Evolutionary conservation across 345 rosid species (phyloP), one percentile per base, ranked within the genome.

Genomic region (Boechera retrofracta): DNA sequence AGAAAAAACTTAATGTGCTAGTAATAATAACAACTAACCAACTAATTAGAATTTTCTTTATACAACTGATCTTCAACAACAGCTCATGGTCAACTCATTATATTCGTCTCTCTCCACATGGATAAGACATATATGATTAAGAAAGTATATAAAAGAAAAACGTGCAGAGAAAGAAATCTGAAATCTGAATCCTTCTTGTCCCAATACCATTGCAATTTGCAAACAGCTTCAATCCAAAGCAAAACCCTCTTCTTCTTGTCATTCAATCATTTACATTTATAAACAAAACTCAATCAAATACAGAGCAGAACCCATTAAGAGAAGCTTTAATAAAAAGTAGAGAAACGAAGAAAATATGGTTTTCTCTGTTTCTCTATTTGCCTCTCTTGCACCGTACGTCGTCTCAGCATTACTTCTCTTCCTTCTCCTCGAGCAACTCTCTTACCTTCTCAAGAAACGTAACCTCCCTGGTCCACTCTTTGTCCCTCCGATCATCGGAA

Each of bases 401-500:
- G 29, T 77, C 21, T 73, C 89, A 6, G 28, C 76, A n/a, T 1
- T 86, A 0, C 60, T 81, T 51, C 39, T 91, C 51, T 49, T 85
- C 2, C 47, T 86, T 6, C 41, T 88, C 2, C 35, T 87, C 0
- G 94, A 91, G 41, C 97, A 91, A 82, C 52, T 86, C 60, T 74
- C 82, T 10, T 94, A 91, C 84, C 71, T 88, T 33, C 7, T 72
- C 24, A 91, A 83, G 75, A 91, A 86, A 61, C 85, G 94, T 35
- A 78, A 71, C 64, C 76, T 75, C 41, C 88, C 91, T 1, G 98
- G 98, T 1, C 96, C 98, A 0, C 4, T 41, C 28, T 70, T 87
- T 1, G 88, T 94, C 49, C 15, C 80, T 16, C 98, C 98, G 0
- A 82, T 94, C 10, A 35, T 94, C 2, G 98, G 97, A 36, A 86